phyloP scores from a whole-genome alignment of 2,329 filamentous ascomycete species.

The Nigrospora oryzae region DNA sequence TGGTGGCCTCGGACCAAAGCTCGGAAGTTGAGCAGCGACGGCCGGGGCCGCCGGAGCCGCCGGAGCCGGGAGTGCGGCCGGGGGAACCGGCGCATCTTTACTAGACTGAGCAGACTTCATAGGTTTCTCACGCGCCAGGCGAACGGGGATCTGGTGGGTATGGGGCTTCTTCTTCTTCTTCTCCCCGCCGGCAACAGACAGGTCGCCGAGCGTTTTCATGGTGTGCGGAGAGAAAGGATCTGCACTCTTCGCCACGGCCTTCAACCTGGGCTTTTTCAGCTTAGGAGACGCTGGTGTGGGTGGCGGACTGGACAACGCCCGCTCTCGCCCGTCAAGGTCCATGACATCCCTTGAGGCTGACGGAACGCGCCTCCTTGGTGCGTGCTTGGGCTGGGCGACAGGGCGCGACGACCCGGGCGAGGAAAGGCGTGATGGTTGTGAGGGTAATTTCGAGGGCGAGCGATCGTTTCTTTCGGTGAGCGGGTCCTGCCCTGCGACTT shows the following conservation, averaged over 20 bases:
- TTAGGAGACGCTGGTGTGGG: conserved; percentile 15
- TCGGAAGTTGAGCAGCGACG: too few species aligned
- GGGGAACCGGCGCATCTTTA: too few species aligned
- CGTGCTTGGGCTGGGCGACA: conserved; percentile 3
- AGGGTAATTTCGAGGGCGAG: not conserved
- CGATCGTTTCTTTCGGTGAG: not conserved
- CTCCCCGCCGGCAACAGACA: conserved; percentile 2
- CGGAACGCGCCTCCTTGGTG: conserved; percentile 6
- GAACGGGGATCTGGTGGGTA: conserved; percentile 19
- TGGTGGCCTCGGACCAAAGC: not conserved
- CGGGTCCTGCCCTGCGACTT: not conserved
- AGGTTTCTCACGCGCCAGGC: conserved; percentile 11
- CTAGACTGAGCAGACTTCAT: not conserved
- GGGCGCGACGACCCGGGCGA: conserved; percentile 5
- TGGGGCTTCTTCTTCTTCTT: conserved; percentile 4
- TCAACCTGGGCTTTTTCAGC: conserved; percentile 1
- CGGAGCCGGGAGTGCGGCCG: not conserved
- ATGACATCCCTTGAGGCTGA: conserved; percentile 11
- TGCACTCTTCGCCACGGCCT: conserved; percentile 1
- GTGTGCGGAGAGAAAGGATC: conserved; percentile 7
- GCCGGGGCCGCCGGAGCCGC: not conserved
- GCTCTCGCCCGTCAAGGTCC: conserved; percentile 10
- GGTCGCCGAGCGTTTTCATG: conserved; percentile 6
- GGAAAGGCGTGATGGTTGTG: conserved; percentile 13
- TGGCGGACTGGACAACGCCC: conserved; percentile 20